These are phyloP conservation scores for Sugiyamaella xylanicola DNA, from an alignment of 1,139 yeast species.

Conservation along the genomic window DNA sequence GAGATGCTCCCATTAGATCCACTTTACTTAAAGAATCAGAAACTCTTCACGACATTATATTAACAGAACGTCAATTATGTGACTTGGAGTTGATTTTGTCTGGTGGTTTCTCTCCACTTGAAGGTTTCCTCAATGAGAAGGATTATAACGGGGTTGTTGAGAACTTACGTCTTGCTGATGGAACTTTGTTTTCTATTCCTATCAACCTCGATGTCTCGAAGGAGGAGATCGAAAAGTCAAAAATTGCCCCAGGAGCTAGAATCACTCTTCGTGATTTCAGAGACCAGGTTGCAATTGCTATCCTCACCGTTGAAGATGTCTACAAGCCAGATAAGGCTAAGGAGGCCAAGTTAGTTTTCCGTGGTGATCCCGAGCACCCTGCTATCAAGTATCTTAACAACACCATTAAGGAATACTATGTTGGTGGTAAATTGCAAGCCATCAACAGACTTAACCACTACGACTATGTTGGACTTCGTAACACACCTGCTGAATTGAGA, in stretches of 20 bases:
- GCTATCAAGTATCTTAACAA: slow-evolving; percentile 75
- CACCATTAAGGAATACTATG: slow-evolving; percentile 77
- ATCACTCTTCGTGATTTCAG: slow-evolving; percentile 79
- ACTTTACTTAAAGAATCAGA: slow-evolving; percentile 61
- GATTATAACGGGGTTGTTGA: slow-evolving; percentile 83
- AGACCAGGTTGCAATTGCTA: slow-evolving; percentile 78
- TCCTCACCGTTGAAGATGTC: slow-evolving; percentile 74
- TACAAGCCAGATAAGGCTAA: slow-evolving; percentile 75
- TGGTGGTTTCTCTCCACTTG: slow-evolving; percentile 94
- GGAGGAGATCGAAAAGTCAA: slow-evolving; percentile 50
- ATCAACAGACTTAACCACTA: slow-evolving; percentile 83
- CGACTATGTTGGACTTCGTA: slow-evolving; percentile 84
- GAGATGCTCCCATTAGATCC: slow-evolving; percentile 67
- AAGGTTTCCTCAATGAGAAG: slow-evolving; percentile 78
- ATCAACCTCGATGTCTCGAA: slow-evolving; percentile 79
- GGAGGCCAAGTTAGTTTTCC: slow-evolving; percentile 85
- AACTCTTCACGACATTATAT: slow-evolving; percentile 54
- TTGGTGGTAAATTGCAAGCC: slow-evolving; percentile 89
- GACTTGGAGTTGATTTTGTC: slow-evolving; percentile 87
- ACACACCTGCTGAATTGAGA: slow-evolving; percentile 89
- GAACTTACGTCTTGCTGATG: slow-evolving; percentile 72
- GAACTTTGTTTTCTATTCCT: slow-evolving; percentile 90
- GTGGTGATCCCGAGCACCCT: slow-evolving; percentile 98
- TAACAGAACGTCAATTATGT: slow-evolving; percentile 89
- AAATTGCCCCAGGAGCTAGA: slow-evolving; percentile 58